phyloP scores from a whole-genome alignment of 768 basidiomycete species.

The Psilocybe cubensis region DNA sequence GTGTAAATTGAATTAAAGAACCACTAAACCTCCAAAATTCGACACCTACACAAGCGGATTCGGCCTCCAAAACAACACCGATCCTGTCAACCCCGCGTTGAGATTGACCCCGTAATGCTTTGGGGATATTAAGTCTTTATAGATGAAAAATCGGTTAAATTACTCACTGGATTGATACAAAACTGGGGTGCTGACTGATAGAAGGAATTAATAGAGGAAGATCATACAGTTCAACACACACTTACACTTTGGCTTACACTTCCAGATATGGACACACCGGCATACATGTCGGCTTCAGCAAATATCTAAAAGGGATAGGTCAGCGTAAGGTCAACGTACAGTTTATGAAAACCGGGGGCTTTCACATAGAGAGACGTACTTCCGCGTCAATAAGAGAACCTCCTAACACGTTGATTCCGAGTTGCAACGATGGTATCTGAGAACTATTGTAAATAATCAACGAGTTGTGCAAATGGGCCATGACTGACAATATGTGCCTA shows the following conservation, averaged over 20 bases:
- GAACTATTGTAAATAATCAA: background rate
- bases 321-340: too few species aligned
- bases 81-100: constrained; percentile 25
- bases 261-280: constrained; percentile 21
- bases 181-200: constrained; percentile 7
- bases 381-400: constrained; percentile 8
- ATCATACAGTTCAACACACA: too few species aligned
- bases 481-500: background rate
- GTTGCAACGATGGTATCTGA: constrained; percentile 23
- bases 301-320: background rate
- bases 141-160: background rate
- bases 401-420: constrained; percentile 20
- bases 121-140: background rate
- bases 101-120: constrained; percentile 16
- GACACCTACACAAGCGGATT: constrained; percentile 13
- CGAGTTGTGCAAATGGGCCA: background rate
- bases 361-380: background rate
- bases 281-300: constrained; percentile 7
- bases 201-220: too few species aligned
- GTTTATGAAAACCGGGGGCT: background rate
- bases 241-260: constrained; percentile 16
- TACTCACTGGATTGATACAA: constrained; percentile 8
- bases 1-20: background rate
- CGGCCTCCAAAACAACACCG: constrained; percentile 18
- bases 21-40: too few species aligned